Evolutionary conservation across 1,284 basidiomycete genomes (phyloP).

Genomic region (Cryptococcus jaspeensis): DNA sequence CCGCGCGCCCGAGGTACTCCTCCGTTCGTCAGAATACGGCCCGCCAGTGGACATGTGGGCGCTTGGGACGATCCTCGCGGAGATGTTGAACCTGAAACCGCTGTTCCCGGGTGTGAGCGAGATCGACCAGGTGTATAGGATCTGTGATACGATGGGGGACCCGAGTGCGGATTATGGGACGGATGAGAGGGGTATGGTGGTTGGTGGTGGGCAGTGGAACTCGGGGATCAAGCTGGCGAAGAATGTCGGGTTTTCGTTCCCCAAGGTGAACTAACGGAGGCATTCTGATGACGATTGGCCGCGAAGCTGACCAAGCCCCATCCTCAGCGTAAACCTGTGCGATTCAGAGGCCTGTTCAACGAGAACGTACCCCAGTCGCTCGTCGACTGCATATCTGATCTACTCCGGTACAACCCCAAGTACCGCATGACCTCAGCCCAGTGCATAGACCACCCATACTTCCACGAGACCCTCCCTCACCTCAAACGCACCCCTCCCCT

Average conservation of each 20-base stretch:
- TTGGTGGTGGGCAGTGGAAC: conserved; percentile 87
- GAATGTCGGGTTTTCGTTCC: conserved; percentile 83
- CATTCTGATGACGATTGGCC: too few relatives aligned
- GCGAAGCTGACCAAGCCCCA: background rate
- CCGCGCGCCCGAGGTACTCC: conserved; percentile 93
- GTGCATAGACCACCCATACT: conserved; percentile 86
- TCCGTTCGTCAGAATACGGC: conserved; percentile 88
- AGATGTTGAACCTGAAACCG: conserved; percentile 90
- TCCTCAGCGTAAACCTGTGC: conserved; percentile 68
- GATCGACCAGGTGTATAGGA: conserved; percentile 87
- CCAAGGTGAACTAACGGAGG: conserved; percentile 60
- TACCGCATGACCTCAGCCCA: conserved; percentile 78
- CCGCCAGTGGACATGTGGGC: conserved; percentile 99
- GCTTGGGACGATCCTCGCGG: conserved; percentile 94
- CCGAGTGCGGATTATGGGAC: conserved; percentile 78
- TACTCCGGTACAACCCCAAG: conserved; percentile 89
- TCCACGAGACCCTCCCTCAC: conserved; percentile 62
- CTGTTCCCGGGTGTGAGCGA: conserved; percentile 97
- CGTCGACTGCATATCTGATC: conserved; percentile 86
- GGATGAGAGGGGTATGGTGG: conserved; percentile 65
- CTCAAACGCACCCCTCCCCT: conserved; percentile 57
- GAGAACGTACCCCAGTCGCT: conserved; percentile 73
- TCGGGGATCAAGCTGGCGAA: conserved; percentile 82
- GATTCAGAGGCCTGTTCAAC: conserved; percentile 76
- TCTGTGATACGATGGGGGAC: conserved; percentile 90